A percentile compares a stretch with the other conserved stretches of the same genome.
Conservation (phyloP, 495 filamentous ascomycete genomes). For the Penicillium cosmopolitanum region DNA sequence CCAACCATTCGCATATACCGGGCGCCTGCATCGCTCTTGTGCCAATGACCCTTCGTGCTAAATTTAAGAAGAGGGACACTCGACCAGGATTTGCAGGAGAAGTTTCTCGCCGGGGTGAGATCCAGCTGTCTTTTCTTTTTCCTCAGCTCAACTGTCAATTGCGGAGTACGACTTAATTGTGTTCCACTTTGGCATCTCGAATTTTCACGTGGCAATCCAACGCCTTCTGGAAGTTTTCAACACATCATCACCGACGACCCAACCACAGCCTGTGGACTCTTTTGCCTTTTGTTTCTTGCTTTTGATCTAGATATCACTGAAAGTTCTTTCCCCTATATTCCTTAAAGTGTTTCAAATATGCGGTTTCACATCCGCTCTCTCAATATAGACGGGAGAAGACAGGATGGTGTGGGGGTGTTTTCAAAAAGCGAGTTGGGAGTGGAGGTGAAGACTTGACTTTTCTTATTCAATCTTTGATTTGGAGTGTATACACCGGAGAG, state of each 20-base stretch:
- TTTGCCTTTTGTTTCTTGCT: slow-evolving; percentile 60
- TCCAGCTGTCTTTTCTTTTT: slow-evolving; percentile 10
- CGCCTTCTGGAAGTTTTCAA: slow-evolving; percentile 23
- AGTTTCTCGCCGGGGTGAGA: slow-evolving; percentile 4
- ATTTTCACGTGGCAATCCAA: slow-evolving; percentile 7
- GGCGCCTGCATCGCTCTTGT: slow-evolving; percentile 11
- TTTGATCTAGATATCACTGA: slow-evolving; percentile 68
- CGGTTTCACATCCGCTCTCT: slow-evolving; percentile 60
- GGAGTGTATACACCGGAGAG: slow-evolving; percentile 24
- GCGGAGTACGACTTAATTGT: slow-evolving; percentile 4
- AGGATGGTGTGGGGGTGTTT: slow-evolving; percentile 9
- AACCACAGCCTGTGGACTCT: slow-evolving; percentile 21
- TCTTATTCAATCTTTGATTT: slow-evolving; percentile 16
- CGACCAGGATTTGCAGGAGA: slow-evolving; percentile 7
- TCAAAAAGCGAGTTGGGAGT: slow-evolving; percentile 28
- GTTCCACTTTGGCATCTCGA: slow-evolving; percentile 5
- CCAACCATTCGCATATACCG: slow-evolving; percentile 14
- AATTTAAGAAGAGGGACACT: slow-evolving; percentile 11
- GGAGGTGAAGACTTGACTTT: slow-evolving; percentile 22
- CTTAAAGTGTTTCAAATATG: slow-evolving; percentile 69
- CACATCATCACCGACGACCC: slow-evolving; percentile 26
- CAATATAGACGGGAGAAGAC: slow-evolving; percentile 24
- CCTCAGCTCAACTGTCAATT: slow-evolving; percentile 1
- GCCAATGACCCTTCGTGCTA: slow-evolving; percentile 1
- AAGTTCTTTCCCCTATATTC: slow-evolving; percentile 44